Evolutionary conservation across 108 stramenopile species (phyloP), one percentile per base, ranked within the genome.

Genomic region (Thalassiosira profunda): DNA sequence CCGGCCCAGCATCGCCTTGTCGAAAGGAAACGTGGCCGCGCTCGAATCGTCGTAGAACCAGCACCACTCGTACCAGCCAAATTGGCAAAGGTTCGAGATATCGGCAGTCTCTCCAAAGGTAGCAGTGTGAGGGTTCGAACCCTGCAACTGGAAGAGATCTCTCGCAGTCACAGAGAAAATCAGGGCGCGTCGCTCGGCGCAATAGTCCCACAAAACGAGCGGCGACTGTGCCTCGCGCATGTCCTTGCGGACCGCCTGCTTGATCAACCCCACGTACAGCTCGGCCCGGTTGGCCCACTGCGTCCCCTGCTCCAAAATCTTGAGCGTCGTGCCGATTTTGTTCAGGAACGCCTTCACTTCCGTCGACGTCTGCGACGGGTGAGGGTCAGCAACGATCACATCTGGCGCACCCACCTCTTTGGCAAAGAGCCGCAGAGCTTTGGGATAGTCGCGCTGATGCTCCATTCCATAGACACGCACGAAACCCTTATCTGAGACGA

Each of bases 61-160:
- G 4, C 63, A 42, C 81, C 76, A 87, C 26, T 82, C 69, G 41
- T 84, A 84, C 67, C 67, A 87, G 21, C 48, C 68, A 62, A 63
- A 83, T 5, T 70, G 37, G 25, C 56, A 55, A 17, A 84, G 11
- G 41, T 73, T 67, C n/a, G 76, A 74, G 31, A 84, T 84, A 44
- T 84, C 76, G 11, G 48, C 68, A 14, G 23, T 38, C 15, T 59
- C 29, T 5, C 76, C 71, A 34, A 43, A 58, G 18, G 79, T 70
- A 2, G 41, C 45, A 12, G 67, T 62, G 17, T 72, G 46, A 14
- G 81, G 79, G 34, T 69, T 77, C 12, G 44, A n/a, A 0, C 81
- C 79, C 1, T 67, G n/a, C 0, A 83, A 31, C 21, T 72, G 45
- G 37, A 80, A 80, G 6, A 68, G 17, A 14, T 70, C 74, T 21